Base-by-base conservation (phyloP, 306 rosid genomes). In the Medicago arabica region DNA sequence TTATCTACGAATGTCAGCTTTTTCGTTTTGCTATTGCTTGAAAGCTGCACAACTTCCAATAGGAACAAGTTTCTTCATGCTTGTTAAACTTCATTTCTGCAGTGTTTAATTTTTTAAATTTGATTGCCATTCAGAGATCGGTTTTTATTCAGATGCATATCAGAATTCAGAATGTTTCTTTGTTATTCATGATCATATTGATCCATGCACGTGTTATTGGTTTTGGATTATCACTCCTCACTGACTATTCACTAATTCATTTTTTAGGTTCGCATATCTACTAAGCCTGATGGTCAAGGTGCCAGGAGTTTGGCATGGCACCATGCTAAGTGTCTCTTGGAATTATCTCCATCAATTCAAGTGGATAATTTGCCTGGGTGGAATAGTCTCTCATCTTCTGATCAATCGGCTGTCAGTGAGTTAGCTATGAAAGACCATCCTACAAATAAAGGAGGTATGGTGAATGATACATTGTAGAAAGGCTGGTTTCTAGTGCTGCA, bases 321-420 rank as follows among this genome's bases (percentile, higher is more conserved):
- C 85, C 99, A 95, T 84, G 97, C 92, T 70, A 95, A 85, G 55
- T 95, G 99, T 81, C 86, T 86, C 79, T 7, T 95, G 84, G 96
- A 87, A 75, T 68, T 58, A 40, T 92, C 88, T 18, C 97, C 96
- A 53, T 84, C 93, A 70, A 80, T 86, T 43, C 72, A 88, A 73
- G 81, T 92, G 18, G 91, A 88, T 78, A 92, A 89, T 89, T 78
- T 95, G 76, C 46, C 93, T 65, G 97, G 99, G 76, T 95, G 97
- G 99, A 80, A 80, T 67, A 81, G 40, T 83, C 90, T 95, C 81
- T 82, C 97, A 49, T 60, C 77, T 53, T 78, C 97, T 83, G 96
- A 92, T 86, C 97, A 92, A 85, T 90, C 86, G 75, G 74, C 87
- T 80, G 75, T 95, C 75, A 65, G 60, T 77, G 84, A 84, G 67